Evolutionary conservation across 345 rosid genomes (phyloP).

Genomic region (Eutrema yunnanense): DNA sequence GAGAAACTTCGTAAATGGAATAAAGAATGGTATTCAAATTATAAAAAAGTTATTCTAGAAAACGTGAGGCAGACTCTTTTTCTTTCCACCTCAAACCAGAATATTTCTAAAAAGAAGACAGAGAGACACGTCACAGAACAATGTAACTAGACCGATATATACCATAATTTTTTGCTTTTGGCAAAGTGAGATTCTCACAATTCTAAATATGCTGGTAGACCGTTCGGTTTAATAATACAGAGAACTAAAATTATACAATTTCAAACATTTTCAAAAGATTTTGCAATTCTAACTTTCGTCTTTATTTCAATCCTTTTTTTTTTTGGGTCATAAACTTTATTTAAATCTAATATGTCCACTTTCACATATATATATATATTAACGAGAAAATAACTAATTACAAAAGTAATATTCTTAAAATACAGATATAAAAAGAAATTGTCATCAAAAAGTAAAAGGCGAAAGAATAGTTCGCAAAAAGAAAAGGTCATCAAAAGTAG

Average conservation of each 20-base stretch:
- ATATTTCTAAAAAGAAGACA: background rate
- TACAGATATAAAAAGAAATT: background rate
- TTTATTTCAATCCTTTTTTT: background rate
- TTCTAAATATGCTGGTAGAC: background rate
- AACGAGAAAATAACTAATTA: background rate
- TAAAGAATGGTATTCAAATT: background rate
- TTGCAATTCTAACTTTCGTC: background rate
- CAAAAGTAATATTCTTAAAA: background rate
- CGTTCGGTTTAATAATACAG: background rate
- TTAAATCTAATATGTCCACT: background rate
- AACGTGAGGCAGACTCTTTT: background rate
- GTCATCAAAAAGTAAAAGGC: background rate
- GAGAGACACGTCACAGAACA: background rate
- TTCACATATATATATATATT: background rate
- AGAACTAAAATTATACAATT: background rate
- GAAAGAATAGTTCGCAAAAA: too few relatives aligned
- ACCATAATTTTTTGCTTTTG: background rate
- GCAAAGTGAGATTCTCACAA: conserved; percentile 2
- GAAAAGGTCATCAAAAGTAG: background rate
- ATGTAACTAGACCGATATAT: background rate
- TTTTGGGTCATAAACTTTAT: background rate
- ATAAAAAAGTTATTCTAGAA: background rate
- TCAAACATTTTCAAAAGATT: background rate
- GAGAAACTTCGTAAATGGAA: background rate
- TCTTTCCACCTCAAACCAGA: conserved; percentile 16